Percentiles rank a stretch among this genome's conserved stretches.
Conservation (phyloP, 768 basidiomycete genomes). For the Crassisporium funariophilum region DNA sequence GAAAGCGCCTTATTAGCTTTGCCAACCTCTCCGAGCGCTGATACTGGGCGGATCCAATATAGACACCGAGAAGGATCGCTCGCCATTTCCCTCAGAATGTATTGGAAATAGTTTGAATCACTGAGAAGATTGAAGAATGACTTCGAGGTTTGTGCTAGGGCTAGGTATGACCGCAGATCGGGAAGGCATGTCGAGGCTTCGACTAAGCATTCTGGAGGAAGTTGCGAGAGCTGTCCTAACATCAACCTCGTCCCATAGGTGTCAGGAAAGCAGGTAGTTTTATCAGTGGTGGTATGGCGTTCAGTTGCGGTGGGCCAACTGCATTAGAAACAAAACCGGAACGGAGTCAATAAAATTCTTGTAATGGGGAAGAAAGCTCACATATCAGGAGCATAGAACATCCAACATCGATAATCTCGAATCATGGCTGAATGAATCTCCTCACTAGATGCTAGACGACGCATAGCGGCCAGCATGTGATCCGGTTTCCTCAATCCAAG, state of each 20-base stretch:
- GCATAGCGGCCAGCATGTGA: no score
- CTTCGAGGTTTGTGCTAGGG: background rate
- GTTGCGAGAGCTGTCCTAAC: no score
- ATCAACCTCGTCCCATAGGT: background rate
- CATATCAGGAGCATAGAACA: constrained; percentile 9
- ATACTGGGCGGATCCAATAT: background rate
- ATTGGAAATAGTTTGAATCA: background rate
- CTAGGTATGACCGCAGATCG: background rate
- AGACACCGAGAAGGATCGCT: background rate
- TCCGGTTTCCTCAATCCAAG: background rate
- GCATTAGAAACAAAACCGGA: no score
- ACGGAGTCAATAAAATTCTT: no score
- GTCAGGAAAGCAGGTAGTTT: no score
- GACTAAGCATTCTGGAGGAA: no score
- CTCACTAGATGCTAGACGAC: background rate
- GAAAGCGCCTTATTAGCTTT: background rate
- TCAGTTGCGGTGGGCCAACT: no score
- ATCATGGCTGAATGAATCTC: background rate
- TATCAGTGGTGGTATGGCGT: no score
- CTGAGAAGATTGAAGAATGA: background rate
- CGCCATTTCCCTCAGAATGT: background rate
- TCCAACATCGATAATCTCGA: constrained; percentile 11
- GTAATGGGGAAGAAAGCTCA: no score
- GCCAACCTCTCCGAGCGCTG: background rate
- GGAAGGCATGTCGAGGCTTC: no score